Conservation (phyloP, 768 basidiomycete genomes). For the Termitomyces sp. region DNA sequence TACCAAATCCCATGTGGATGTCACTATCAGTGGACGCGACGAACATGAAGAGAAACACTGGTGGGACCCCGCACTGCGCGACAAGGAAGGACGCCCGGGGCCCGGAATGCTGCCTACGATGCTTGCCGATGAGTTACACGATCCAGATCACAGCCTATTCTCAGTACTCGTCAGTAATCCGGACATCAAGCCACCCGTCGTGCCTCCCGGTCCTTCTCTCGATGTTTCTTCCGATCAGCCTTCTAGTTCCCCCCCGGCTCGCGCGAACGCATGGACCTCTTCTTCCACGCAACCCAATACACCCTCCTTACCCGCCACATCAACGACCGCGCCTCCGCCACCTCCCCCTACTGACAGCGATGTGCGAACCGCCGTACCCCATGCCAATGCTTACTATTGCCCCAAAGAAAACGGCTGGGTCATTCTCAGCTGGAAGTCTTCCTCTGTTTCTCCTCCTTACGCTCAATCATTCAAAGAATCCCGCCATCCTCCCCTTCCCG, state of each 20-base stretch:
- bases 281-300: not conserved
- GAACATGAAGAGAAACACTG: constrained; percentile 58
- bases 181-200: constrained; percentile 10
- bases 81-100: constrained; percentile 50
- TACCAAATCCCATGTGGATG: constrained; percentile 19
- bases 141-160: constrained; percentile 67
- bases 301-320: not conserved
- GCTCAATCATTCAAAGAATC: constrained; percentile 35
- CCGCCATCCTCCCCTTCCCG: constrained; percentile 41
- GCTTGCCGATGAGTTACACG: constrained; percentile 61
- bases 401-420: constrained; percentile 81
- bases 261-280: constrained; percentile 2
- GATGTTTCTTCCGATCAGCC: not conserved
- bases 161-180: constrained; percentile 41
- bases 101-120: constrained; percentile 65
- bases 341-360: constrained; percentile 55
- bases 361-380: constrained; percentile 64
- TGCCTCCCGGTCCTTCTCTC: not conserved
- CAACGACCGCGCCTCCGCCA: constrained; percentile 20
- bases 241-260: constrained; percentile 3
- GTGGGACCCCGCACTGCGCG: constrained; percentile 56
- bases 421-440: constrained; percentile 63
- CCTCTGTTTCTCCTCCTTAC: constrained; percentile 55
- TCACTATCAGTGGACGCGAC: constrained; percentile 55
- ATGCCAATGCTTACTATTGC: constrained; percentile 81